A percentile compares a stretch with the other conserved stretches of the same genome.
phyloP scores from a whole-genome alignment of 2,329 filamentous ascomycete species.

The Sordariomycetes sp. region DNA sequence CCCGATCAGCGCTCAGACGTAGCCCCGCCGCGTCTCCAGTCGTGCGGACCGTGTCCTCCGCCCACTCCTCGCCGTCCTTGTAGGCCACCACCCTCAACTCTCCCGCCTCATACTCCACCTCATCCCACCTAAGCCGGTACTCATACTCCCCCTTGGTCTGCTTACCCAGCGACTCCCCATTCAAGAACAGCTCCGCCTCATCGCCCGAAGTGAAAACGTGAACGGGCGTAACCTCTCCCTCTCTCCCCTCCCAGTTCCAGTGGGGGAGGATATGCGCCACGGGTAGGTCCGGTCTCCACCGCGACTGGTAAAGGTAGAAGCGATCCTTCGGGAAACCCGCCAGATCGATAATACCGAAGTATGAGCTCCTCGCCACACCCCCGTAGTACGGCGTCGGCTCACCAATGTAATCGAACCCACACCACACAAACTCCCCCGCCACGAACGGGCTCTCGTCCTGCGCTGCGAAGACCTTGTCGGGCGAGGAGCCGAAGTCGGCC shows the following conservation, averaged over 20 bases:
- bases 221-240: constrained; percentile 36
- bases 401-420: constrained; percentile 37
- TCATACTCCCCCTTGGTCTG: constrained; percentile 19
- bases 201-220: constrained; percentile 41
- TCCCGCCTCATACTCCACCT: constrained; percentile 35
- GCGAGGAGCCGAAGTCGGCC: constrained; percentile 31
- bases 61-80: constrained; percentile 36
- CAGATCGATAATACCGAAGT: constrained; percentile 46
- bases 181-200: constrained; percentile 44
- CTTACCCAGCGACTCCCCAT: constrained; percentile 32
- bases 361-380: constrained; percentile 31
- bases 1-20: constrained; percentile 27
- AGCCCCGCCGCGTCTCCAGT: constrained; percentile 26
- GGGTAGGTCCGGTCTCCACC: constrained; percentile 35
- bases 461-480: constrained; percentile 39
- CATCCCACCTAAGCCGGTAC: constrained; percentile 44
- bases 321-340: constrained; percentile 47
- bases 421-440: constrained; percentile 43
- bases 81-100: constrained; percentile 34
- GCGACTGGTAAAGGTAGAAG: constrained; percentile 42
- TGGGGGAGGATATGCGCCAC: constrained; percentile 44
- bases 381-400: constrained; percentile 37
- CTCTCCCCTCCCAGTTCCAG: constrained; percentile 41
- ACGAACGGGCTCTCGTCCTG: constrained; percentile 38
- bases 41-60: constrained; percentile 26